A percentile compares a stretch with the other conserved stretches of the same genome.
These are phyloP conservation scores for Colletotrichum caudatum DNA, from an alignment of 2,329 filamentous ascomycete genomes.

Conservation along the genomic window DNA sequence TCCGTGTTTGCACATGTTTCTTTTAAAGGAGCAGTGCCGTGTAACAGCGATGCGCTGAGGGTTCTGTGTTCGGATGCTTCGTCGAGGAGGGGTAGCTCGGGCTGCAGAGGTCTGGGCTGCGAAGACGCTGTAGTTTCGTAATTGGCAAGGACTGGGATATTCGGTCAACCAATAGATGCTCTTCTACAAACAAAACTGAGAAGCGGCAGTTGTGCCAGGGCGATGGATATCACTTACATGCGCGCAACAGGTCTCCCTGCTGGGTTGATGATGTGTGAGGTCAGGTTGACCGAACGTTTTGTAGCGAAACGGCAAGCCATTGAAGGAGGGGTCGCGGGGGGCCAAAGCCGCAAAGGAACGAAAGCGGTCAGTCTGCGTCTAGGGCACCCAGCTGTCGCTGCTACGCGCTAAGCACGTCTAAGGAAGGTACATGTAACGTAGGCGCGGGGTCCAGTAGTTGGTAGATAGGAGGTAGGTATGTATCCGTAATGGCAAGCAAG, in stretches of 20 bases:
- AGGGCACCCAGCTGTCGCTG: conserved; percentile 27
- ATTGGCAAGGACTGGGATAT: conserved; percentile 20
- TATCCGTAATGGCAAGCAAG: conserved; percentile 6
- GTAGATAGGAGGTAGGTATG: conserved; percentile 3
- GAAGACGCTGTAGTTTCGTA: conserved; percentile 25
- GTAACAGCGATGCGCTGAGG: conserved; percentile 36
- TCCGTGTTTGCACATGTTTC: conserved; percentile 43
- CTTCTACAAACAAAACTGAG: background rate
- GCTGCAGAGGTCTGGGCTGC: conserved; percentile 18
- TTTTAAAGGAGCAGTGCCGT: conserved; percentile 41
- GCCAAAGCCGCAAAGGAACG: conserved; percentile 36
- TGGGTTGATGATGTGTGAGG: conserved; percentile 34
- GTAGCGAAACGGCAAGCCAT: conserved; percentile 37
- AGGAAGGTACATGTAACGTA: conserved; percentile 36
- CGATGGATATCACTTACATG: conserved; percentile 19
- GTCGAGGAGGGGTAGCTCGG: conserved; percentile 33
- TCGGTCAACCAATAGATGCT: background rate
- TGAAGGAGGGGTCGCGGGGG: conserved; percentile 32
- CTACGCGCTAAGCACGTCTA: conserved; percentile 31
- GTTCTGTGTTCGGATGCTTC: conserved; percentile 29
- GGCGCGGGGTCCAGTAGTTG: conserved; percentile 30
- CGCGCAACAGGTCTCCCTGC: conserved; percentile 28
- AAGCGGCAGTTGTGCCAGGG: background rate
- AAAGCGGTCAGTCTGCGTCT: conserved; percentile 35
- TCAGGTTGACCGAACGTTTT: conserved; percentile 31